Base-by-base conservation (phyloP, 352 stramenopile genomes). In the Phytophthora chlamydospora region DNA sequence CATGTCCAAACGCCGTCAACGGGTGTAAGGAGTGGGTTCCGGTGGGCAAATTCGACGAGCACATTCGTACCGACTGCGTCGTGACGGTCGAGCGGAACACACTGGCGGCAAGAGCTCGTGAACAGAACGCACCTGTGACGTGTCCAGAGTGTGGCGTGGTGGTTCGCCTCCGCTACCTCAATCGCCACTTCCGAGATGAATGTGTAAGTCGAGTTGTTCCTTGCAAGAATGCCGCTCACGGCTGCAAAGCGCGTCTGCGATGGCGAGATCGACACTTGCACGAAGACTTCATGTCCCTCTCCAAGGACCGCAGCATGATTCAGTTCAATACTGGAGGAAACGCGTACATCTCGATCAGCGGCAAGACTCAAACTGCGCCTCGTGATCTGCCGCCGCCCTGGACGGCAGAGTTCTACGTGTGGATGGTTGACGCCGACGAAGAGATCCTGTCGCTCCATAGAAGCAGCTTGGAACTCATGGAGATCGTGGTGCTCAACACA, bases 21-120 rank as follows among this genome's bases (percentile, higher is more conserved):
- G 84, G 84, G 13, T 93, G 84, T 46, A 61, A 66, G 9, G 84
- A 90, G 43, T 93, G 84, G 84, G 73, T 91, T 8, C 78, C 84
- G 6, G 82, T 89, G 10, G 84, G 77, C 2, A 66, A 74, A n/a
- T 55, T 88, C 33, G 73, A 80, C 19, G 40, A 74, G 21, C 84
- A 91, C 43, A 29, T 93, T 8, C 60, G 62, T 7, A 76, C 66
- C 0, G 49, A 62, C 2, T 93, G 84, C 50, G 59, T 62, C 13
- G 81, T 91, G 10, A 87, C 75, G 6, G 38, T 85, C 1, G 75
- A 83, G 36, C 73, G 84, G 16, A 74, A 88, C 40, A 72, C 71
- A 13, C 73, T 93, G n/a, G 80, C 76, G 3, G 70, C 68, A 0
- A 66, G 62, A 46, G 78, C 80, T 1, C 54, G 62, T 0, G 72